phyloP scores from a whole-genome alignment of 371 early-diverging fungal species.

The Synchytrium microbalum region DNA sequence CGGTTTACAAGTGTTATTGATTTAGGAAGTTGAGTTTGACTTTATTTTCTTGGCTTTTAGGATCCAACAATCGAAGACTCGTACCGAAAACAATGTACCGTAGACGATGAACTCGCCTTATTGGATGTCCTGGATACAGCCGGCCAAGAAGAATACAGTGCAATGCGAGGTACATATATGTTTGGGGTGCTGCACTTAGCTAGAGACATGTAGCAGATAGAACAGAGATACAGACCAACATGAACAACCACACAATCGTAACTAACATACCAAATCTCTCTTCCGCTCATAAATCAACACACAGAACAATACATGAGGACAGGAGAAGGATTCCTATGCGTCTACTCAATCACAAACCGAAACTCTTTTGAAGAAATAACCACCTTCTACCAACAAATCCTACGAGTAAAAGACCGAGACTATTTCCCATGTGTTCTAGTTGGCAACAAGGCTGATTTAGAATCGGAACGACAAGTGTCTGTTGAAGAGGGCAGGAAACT shows the following conservation, averaged over 20 bases:
- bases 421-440: conserved; percentile 81
- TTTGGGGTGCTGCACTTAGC: too few species aligned
- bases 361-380: conserved; percentile 73
- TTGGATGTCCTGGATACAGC: conserved; percentile 93
- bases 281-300: too few species aligned
- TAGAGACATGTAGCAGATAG: too few species aligned
- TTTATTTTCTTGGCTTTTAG: too few species aligned
- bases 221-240: too few species aligned
- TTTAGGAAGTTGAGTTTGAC: too few species aligned
- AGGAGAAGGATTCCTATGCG: conserved; percentile 74
- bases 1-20: too few species aligned
- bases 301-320: conserved; percentile 77
- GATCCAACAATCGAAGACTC: conserved; percentile 95
- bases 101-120: conserved; percentile 73
- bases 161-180: too few species aligned
- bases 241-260: too few species aligned
- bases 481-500: conserved; percentile 69
- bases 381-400: conserved; percentile 66
- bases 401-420: conserved; percentile 73
- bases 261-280: too few species aligned
- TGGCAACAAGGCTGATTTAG: conserved; percentile 93
- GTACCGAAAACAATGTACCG: conserved; percentile 78
- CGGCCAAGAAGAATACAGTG: conserved; percentile 70
- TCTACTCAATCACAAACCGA: conserved; percentile 66
- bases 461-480: conserved; percentile 64